Evolutionary conservation across 495 filamentous ascomycete genomes (phyloP).

Genomic region (Aspergillus panamensis): DNA sequence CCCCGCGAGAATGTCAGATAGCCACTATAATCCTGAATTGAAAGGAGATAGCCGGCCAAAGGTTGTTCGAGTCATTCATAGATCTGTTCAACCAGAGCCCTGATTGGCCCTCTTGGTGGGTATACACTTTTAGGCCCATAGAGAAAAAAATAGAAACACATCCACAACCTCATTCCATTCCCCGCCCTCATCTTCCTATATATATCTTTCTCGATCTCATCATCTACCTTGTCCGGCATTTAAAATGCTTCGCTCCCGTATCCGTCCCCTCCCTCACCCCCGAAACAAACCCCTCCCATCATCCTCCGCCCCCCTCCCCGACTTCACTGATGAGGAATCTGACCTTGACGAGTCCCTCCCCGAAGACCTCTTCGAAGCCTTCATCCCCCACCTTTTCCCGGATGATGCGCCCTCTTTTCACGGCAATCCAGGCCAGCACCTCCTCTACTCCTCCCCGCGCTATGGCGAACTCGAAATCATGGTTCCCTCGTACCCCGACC

Average conservation of each 20-base stretch:
- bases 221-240: not conserved
- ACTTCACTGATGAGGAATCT: slow-evolving; percentile 14
- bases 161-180: not conserved
- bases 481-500: slow-evolving; percentile 39
- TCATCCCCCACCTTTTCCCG: slow-evolving; percentile 69
- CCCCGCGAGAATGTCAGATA: not conserved
- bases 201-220: not conserved
- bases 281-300: slow-evolving; percentile 7
- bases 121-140: not conserved
- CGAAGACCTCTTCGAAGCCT: slow-evolving; percentile 64
- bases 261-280: slow-evolving; percentile 33
- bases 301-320: slow-evolving; percentile 18
- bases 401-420: slow-evolving; percentile 72
- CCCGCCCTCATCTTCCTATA: not conserved
- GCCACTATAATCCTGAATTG: not conserved
- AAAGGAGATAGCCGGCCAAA: not conserved
- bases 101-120: not conserved
- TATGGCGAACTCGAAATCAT: slow-evolving; percentile 51
- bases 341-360: slow-evolving; percentile 30
- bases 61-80: not conserved
- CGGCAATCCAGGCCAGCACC: slow-evolving; percentile 62
- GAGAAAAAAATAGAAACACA: not conserved
- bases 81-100: not conserved
- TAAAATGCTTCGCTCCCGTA: slow-evolving; percentile 33
- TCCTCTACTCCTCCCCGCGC: slow-evolving; percentile 63